Percentiles rank a stretch among this genome's conserved stretches.
Conservation (phyloP, 75 land plant species). For the Cupressus sempervirens region DNA sequence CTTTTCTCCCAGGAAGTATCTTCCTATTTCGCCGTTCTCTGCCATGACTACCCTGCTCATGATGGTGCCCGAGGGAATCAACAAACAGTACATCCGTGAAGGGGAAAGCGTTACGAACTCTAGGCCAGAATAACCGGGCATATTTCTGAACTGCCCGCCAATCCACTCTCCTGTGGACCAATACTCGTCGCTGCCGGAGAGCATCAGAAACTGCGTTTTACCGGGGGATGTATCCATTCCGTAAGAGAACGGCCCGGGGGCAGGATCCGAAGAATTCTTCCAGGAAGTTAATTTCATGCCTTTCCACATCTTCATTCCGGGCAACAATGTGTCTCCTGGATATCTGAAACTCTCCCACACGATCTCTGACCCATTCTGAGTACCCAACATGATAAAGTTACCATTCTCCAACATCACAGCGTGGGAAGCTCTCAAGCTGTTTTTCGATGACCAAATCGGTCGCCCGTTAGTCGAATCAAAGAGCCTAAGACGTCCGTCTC, state of each 20-base stretch:
- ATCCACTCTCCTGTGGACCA: constrained; percentile 21
- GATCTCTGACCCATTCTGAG: not conserved
- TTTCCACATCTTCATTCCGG: constrained; percentile 13
- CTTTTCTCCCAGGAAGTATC: no score
- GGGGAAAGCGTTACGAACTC: constrained; percentile 5
- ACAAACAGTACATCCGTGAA: not conserved
- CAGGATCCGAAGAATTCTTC: not conserved
- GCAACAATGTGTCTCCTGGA: constrained; percentile 17
- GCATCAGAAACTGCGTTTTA: not conserved
- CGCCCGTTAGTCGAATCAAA: no score
- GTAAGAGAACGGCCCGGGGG: constrained; percentile 6
- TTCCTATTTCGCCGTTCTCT: no score
- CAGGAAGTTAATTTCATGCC: constrained; percentile 14
- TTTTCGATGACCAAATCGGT: not conserved
- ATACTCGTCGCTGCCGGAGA: not conserved
- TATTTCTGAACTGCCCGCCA: constrained; percentile 1
- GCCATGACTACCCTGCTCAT: no score
- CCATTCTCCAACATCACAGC: constrained; percentile 3
- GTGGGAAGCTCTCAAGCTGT: not conserved
- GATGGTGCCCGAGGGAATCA: no score
- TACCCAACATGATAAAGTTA: constrained; percentile 5
- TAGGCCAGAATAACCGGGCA: not conserved
- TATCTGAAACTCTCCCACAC: constrained; percentile 5
- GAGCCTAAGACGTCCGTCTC: not conserved
- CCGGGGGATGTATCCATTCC: not conserved